Conservation (phyloP, 768 basidiomycete genomes). For the Termitomyces sp. region DNA sequence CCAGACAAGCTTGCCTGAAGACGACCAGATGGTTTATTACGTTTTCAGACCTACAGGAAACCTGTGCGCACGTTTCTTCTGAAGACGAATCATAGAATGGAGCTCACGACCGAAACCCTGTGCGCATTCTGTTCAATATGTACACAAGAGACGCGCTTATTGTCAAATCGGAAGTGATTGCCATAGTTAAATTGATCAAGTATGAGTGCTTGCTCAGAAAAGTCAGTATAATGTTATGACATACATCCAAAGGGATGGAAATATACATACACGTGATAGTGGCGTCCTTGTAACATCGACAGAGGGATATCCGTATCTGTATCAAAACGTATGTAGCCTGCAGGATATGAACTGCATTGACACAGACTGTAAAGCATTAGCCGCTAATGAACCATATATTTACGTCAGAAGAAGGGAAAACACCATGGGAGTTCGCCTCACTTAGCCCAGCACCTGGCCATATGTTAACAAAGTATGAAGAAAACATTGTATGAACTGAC, state of each 20-base stretch:
- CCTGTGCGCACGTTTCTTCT: background rate
- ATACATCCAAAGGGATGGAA: background rate
- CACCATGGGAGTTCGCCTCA: background rate
- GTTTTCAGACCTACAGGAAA: background rate
- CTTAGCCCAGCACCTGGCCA: background rate
- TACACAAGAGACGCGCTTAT: background rate
- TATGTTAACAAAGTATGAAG: background rate
- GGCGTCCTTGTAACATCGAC: background rate
- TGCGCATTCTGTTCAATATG: background rate
- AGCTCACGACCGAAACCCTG: background rate
- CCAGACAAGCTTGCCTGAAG: background rate
- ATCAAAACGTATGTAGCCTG: background rate
- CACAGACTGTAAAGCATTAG: background rate
- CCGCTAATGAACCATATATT: background rate
- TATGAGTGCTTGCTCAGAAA: background rate
- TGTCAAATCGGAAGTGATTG: background rate
- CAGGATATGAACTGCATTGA: background rate
- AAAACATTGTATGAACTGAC: background rate
- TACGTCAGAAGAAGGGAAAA: background rate
- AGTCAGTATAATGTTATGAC: background rate
- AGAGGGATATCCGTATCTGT: background rate
- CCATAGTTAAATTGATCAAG: background rate
- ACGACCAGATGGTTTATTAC: background rate
- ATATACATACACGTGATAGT: background rate
- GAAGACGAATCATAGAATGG: background rate